A percentile compares a stretch with the other conserved stretches of the same genome.
Evolutionary conservation across 2,329 filamentous ascomycete species (phyloP).

Genomic region (Neoscytalidium dimidiatum): DNA sequence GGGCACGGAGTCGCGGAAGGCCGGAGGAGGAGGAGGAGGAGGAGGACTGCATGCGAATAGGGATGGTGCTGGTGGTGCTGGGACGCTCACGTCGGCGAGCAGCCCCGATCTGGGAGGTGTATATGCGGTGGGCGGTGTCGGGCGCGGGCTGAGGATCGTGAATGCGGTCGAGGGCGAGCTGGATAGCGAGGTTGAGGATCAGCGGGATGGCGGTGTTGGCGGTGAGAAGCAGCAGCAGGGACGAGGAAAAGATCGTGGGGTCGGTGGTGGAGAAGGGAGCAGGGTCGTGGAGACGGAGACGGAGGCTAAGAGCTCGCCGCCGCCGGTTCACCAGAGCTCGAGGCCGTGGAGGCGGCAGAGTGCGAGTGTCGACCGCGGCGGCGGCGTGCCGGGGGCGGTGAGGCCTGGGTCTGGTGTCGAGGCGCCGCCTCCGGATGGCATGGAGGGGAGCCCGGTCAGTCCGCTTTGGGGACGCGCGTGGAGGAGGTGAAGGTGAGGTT

Average conservation of each 20-base stretch:
- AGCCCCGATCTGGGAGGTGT: neutral
- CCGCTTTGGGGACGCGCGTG: neutral
- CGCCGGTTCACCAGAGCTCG: neutral
- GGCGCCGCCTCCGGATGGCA: neutral
- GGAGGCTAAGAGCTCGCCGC: neutral
- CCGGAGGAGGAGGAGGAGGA: no score
- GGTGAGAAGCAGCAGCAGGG: neutral
- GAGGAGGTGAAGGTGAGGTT: neutral
- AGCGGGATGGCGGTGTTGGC: neutral
- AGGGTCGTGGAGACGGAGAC: neutral
- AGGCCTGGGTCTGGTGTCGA: neutral
- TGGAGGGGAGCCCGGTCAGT: neutral
- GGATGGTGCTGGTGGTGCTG: neutral
- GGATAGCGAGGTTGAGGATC: neutral
- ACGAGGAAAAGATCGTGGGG: no score
- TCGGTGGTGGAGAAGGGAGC: neutral
- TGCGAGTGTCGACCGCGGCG: neutral
- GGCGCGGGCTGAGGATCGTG: neutral
- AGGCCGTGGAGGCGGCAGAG: neutral
- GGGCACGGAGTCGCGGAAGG: no score
- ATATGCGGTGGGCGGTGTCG: neutral
- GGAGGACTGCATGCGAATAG: no score
- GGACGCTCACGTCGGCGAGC: neutral
- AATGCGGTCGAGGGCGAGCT: conserved; percentile 1
- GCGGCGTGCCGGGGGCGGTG: neutral